phyloP scores from a whole-genome alignment of 2,329 filamentous ascomycete genomes.

The Cladophialophora immunda region DNA sequence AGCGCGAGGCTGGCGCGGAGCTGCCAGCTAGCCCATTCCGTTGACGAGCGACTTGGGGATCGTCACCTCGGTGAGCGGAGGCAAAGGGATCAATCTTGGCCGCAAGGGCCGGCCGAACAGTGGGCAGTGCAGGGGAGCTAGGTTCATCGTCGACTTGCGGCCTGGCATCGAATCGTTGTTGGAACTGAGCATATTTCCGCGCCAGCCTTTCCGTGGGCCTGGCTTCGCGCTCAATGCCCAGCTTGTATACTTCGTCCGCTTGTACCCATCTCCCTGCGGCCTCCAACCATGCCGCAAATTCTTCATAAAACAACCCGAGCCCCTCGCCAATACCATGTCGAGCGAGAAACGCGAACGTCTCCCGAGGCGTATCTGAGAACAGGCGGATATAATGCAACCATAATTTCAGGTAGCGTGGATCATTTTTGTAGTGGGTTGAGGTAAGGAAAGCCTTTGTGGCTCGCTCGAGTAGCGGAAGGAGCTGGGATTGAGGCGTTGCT shows the following conservation, averaged over 20 bases:
- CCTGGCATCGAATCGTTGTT: conserved; percentile 76
- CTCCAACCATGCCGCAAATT: conserved; percentile 94
- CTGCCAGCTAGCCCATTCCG: conserved; percentile 52
- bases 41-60: conserved; percentile 72
- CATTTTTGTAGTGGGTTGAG: conserved; percentile 91
- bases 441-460: conserved; percentile 89
- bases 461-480: conserved; percentile 87
- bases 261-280: conserved; percentile 83
- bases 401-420: conserved; percentile 88
- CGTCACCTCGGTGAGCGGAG: conserved; percentile 56
- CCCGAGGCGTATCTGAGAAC: conserved; percentile 91
- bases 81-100: conserved; percentile 87
- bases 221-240: conserved; percentile 89
- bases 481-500: conserved; percentile 88
- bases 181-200: conserved; percentile 92
- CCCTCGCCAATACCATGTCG: conserved; percentile 86
- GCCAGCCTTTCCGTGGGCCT: conserved; percentile 80
- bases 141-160: conserved; percentile 71
- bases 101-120: conserved; percentile 81
- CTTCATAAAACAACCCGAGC: conserved; percentile 93
- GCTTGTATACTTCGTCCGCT: conserved; percentile 90
- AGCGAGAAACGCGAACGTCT: conserved; percentile 90
- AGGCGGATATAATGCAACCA: conserved; percentile 95
- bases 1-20: conserved; percentile 64
- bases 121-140: conserved; percentile 85